These are phyloP conservation scores for Handroanthus guayacan DNA, from an alignment of 257 asterid genomes.

Conservation along the genomic window DNA sequence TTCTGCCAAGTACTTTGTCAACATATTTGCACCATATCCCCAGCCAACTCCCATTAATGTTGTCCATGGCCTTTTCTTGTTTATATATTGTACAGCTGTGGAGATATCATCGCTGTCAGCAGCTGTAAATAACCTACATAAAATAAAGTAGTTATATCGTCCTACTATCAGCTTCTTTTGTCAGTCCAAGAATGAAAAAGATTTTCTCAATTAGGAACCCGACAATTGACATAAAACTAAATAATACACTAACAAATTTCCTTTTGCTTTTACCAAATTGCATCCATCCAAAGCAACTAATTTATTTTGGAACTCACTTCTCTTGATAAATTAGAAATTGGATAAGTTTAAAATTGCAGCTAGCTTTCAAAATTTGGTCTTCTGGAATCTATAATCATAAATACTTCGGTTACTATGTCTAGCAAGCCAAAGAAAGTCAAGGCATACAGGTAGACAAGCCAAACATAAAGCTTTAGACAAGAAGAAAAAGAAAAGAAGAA, in stretches of 20 bases:
- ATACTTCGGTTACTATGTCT: constrained; percentile 2
- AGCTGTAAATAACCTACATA: constrained; percentile 99
- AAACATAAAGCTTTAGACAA: neutral
- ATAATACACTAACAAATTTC: constrained; percentile 7
- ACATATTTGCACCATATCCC: constrained; percentile 97
- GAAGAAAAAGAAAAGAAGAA: neutral
- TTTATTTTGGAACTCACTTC: constrained; percentile 10
- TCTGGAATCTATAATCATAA: neutral
- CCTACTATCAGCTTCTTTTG: constrained; percentile 65
- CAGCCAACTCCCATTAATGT: constrained; percentile 92
- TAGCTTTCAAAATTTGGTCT: neutral
- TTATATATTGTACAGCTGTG: constrained; percentile 73
- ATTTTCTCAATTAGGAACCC: constrained; percentile 38
- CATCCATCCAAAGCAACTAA: constrained; percentile 26
- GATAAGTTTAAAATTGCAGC: neutral
- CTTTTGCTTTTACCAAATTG: constrained; percentile 3
- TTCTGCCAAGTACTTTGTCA: constrained; percentile 96
- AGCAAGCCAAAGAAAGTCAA: constrained; percentile 17
- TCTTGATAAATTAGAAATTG: neutral
- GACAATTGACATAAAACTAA: constrained; percentile 34
- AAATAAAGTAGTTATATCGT: constrained; percentile 56
- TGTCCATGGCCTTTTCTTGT: constrained; percentile 90
- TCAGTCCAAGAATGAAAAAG: constrained; percentile 44
- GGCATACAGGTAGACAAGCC: constrained; percentile 18
- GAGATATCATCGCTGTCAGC: constrained; percentile 99